phyloP scores from a whole-genome alignment of 345 rosid species.

The Aurinia saxatilis region DNA sequence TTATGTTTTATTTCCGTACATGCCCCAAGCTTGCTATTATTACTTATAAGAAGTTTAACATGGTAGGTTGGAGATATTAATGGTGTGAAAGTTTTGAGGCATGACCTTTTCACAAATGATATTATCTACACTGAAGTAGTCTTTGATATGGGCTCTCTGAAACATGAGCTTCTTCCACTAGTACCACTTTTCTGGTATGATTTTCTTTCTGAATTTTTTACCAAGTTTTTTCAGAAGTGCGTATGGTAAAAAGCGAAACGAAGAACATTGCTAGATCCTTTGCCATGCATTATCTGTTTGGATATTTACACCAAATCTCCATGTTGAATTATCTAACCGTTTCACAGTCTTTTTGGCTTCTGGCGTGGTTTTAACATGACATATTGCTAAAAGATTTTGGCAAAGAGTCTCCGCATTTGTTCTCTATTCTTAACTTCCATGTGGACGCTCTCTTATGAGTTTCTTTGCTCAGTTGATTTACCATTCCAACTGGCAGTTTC shows the following conservation, averaged over 20 bases:
- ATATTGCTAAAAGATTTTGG: neutral
- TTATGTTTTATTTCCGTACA: slow-evolving; percentile 6
- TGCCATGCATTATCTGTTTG: neutral
- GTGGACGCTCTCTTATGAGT: neutral
- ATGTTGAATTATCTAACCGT: neutral
- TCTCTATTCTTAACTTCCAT: neutral
- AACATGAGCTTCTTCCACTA: slow-evolving; percentile 82
- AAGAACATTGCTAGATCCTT: slow-evolving; percentile 1
- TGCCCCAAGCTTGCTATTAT: neutral
- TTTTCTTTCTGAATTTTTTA: neutral
- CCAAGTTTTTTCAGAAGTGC: slow-evolving; percentile 1
- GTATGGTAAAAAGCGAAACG: neutral
- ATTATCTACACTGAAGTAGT: slow-evolving; percentile 85
- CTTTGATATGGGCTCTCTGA: slow-evolving; percentile 75
- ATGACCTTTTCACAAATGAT: slow-evolving; percentile 94
- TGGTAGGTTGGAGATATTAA: slow-evolving; percentile 72
- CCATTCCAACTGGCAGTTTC: neutral
- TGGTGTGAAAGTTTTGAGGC: slow-evolving; percentile 83
- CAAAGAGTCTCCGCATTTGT: neutral
- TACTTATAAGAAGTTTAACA: slow-evolving; percentile 4
- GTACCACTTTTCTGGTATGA: slow-evolving; percentile 88
- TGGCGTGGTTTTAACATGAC: neutral
- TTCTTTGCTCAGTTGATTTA: neutral
- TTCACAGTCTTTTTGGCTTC: neutral
- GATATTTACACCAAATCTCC: neutral